Percentiles rank a stretch among this genome's conserved stretches.
Conservation (phyloP, 805 yeast species). For the Candida nitratophila region DNA sequence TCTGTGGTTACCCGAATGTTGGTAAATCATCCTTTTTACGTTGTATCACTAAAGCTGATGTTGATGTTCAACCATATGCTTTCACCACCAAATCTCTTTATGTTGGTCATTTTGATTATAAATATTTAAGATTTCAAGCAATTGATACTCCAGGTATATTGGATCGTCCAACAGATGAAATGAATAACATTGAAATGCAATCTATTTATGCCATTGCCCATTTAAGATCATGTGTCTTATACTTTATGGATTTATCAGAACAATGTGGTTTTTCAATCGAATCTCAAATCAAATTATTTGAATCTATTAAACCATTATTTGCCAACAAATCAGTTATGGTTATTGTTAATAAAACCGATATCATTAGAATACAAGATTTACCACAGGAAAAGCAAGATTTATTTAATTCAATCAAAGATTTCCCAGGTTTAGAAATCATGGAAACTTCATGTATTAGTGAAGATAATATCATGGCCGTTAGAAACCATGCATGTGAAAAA, state of each 20-base stretch:
- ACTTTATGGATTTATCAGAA: conserved; percentile 97
- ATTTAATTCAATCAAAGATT: conserved; percentile 54
- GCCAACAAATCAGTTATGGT: conserved; percentile 96
- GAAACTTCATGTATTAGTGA: conserved; percentile 89
- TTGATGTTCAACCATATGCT: conserved; percentile 98
- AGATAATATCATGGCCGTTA: conserved; percentile 90
- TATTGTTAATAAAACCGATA: conserved; percentile 92
- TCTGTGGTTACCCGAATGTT: conserved; percentile 98
- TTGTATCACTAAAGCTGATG: conserved; percentile 95
- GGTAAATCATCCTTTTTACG: conserved; percentile 95
- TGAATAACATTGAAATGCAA: conserved; percentile 99
- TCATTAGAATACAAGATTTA: conserved; percentile 78
- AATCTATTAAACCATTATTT: conserved; percentile 93
- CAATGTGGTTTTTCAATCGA: conserved; percentile 98
- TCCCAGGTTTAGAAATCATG: conserved; percentile 86
- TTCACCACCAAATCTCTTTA: conserved; percentile 96
- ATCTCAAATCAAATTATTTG: conserved; percentile 95
- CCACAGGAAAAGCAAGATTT: conserved; percentile 67
- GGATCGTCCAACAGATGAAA: conserved; percentile 98
- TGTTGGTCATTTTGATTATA: conserved; percentile 98
- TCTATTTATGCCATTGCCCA: conserved; percentile 98
- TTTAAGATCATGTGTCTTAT: conserved; percentile 90
- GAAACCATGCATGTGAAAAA: conserved; percentile 97
- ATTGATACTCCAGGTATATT: conserved; percentile 98
- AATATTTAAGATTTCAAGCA: conserved; percentile 95